Evolutionary conservation across 148 eudicot genomes (phyloP).

Genomic region (Rheum nobile): DNA sequence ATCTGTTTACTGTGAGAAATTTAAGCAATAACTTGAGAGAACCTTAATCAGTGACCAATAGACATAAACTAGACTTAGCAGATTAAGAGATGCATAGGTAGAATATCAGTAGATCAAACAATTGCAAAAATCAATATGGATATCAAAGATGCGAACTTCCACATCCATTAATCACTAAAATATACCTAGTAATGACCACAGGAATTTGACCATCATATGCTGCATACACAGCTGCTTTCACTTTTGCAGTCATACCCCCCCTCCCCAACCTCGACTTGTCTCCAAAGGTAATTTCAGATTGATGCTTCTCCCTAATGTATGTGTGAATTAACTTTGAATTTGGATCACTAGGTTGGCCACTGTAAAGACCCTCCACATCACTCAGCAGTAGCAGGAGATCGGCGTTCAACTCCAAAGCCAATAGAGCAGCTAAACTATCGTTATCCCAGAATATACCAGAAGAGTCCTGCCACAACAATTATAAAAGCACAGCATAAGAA

Average conservation of each 20-base stretch:
- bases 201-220: constrained; percentile 79
- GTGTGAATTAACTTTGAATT: constrained; percentile 71
- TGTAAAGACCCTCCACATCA: constrained; percentile 93
- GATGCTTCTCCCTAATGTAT: constrained; percentile 67
- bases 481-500: background rate
- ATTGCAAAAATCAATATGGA: background rate
- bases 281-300: constrained; percentile 75
- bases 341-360: constrained; percentile 92
- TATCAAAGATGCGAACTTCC: background rate
- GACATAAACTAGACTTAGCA: background rate
- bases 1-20: background rate
- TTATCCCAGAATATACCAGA: constrained; percentile 99
- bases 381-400: constrained; percentile 90
- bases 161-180: background rate
- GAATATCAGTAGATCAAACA: background rate
- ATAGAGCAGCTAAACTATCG: constrained; percentile 86
- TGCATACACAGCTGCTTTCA: constrained; percentile 90
- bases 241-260: constrained; percentile 99
- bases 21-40: background rate
- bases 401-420: constrained; percentile 89
- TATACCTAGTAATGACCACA: constrained; percentile 90
- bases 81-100: background rate
- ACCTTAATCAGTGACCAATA: background rate
- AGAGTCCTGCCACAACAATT: constrained; percentile 45
- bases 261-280: constrained; percentile 95